These are phyloP conservation scores for Colletotrichum tanaceti DNA, from an alignment of 2,329 filamentous ascomycete genomes.

Conservation along the genomic window DNA sequence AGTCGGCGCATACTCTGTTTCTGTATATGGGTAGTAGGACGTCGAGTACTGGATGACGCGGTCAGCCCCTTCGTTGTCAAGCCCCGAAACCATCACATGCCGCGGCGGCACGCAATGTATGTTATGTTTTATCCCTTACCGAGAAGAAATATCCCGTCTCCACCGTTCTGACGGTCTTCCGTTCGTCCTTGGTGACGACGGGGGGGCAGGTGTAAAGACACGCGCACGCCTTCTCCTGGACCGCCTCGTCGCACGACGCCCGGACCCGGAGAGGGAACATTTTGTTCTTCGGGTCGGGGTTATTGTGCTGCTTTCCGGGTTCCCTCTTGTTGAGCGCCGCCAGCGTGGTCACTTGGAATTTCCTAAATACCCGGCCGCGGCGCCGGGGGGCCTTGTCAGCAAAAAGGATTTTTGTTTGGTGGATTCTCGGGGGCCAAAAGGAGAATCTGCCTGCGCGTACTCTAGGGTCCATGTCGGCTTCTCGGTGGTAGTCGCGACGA, in stretches of 20 bases:
- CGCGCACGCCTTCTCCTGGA: slow-evolving; percentile 16
- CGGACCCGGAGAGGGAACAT: background rate
- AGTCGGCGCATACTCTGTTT: too few relatives aligned
- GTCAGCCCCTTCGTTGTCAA: too few relatives aligned
- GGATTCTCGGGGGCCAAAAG: too few relatives aligned
- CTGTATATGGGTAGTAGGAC: too few relatives aligned
- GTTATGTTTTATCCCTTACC: too few relatives aligned
- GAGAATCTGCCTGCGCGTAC: too few relatives aligned
- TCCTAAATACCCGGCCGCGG: too few relatives aligned
- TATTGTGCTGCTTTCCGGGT: background rate
- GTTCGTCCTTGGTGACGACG: background rate
- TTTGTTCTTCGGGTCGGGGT: background rate
- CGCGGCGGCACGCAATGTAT: too few relatives aligned
- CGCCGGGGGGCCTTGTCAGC: background rate
- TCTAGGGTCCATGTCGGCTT: slow-evolving; percentile 5
- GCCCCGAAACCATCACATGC: too few relatives aligned
- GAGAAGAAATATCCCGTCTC: background rate
- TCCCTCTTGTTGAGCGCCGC: background rate
- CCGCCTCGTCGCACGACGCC: background rate
- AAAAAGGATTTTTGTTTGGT: too few relatives aligned
- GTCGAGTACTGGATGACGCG: too few relatives aligned
- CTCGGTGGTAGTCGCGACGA: too few relatives aligned
- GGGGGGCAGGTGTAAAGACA: slow-evolving; percentile 11
- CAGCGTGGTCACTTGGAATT: background rate
- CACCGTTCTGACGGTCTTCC: slow-evolving; percentile 6